Base-by-base conservation (phyloP, 169 alveolate genomes). In the Plasmodium coatneyi region DNA sequence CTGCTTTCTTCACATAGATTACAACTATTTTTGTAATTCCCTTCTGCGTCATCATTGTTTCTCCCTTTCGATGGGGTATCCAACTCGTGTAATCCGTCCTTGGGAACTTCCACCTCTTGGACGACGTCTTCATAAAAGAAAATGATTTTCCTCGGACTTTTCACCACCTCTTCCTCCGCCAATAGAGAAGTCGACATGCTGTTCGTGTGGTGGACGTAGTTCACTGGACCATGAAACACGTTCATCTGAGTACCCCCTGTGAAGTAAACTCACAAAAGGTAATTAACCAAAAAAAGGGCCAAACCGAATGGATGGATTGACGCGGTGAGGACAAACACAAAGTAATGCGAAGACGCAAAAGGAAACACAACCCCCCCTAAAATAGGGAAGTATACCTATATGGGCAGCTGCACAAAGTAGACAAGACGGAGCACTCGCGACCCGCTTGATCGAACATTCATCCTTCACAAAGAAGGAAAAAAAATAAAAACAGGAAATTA, bases 51-150 rank as follows among this genome's bases (percentile, higher is more conserved):
- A n/a, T 71, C 82, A n/a, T 39, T n/a, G 28, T 1, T 87, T 87
- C 71, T 79, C 79, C 43, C 71, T 22, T 87, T 87, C 81, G 71
- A 66, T 78, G 46, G 19, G 3, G 82, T 70, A 12, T 41, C 22
- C 4, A 43, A 28, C 6, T 91, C 92, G 41, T 66, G 82, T n/a
- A 80, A 52, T 80, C n/a, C n/a, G 36, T 91, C 70, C 36, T 71
- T 80, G 0, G 95, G 52, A 49, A 3, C 5, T 30, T 80, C 54
- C 95, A 91, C 70, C 49, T 91, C 83, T 14, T 43, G 36, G n/a
- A 81, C 82, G 12, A 91, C 16, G 34, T 43, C 84, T 66, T 91
- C 95, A 25, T 91, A 91, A 56, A 91, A 39, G n/a, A 83, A 66
- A 70, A 91, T 66, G 1, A 87, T 80, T 22, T n/a, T 5, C 30